Base-by-base conservation (phyloP, 768 basidiomycete species). In the Naganishia onofrii region DNA sequence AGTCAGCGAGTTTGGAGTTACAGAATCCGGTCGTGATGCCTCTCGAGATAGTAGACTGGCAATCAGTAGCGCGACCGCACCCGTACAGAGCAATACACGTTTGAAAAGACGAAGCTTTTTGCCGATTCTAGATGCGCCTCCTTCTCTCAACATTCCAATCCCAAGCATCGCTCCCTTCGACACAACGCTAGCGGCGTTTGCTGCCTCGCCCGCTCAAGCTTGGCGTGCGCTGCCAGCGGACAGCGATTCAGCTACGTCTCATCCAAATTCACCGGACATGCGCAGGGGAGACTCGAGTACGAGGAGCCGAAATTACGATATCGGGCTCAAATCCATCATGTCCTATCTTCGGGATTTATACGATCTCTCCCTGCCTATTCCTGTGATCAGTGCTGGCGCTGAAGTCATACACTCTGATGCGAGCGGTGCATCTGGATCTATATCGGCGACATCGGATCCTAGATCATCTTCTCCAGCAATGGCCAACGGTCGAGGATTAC, bases 261-360 rank as follows among this genome's bases (percentile, higher is more conserved):
- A 21, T 56, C 3, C 32, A n/a, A 28, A 42, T n/a, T 29, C 63
- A 54, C 68, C 70, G 1, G 48, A 51, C 23, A 23, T 51, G 48
- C 48, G 48, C n/a, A 51, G n/a, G n/a, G 32, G 9, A 23, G 26
- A 34, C 23, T n/a, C 38, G 5, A 13, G 66, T 4, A 15, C 34
- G 26, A 31, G 28, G 29, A 42, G 29, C 26, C 57, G 58, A n/a
- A 52, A 48, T 10, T 80, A 81, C 67, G 70, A 76, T 0, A 64
- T 68, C 8, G 93, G 92, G 36, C 84, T 99, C 65, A 87, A 91
- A 67, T 90, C 91, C 12, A 87, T 99, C 21, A 94, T 98, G 90
- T 92, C 93, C 8, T 99, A 98, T 81, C 85, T 99, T 23, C 88
- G 88, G 75, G 96, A 99, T 76, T 89, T 99, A 87, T 90, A 93